Evolutionary conservation across 2,329 filamentous ascomycete species (phyloP), one percentile per base, ranked within the genome.

Genomic region (Alternaria triticimaculans): DNA sequence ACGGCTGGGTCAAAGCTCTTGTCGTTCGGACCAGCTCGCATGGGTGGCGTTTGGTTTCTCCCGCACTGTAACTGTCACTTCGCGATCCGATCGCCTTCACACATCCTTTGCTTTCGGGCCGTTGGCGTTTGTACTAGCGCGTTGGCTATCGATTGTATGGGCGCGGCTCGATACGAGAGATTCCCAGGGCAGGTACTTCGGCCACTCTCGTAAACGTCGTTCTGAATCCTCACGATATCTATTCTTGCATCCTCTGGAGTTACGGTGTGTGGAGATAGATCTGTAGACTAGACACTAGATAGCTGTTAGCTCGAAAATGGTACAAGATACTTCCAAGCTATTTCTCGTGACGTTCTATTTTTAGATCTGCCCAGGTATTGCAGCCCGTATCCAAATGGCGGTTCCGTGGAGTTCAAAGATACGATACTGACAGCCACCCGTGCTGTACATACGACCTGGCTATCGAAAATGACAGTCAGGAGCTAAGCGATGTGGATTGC

Each of bases 331-430:
- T 43, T 46, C 9, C 21, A 23, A 49, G 55, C 60, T 43, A 46
- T 11, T 51, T 28, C 18, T 49, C 45, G 37, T 14, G n/a, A 44
- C 11, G 23, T 26, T 58, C 64, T 67, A 68, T 67, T 68, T 68
- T 67, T 68, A 68, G 66, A 4, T 14, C 41, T 11, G 20, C 18
- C 20, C 26, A 44, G 20, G 37, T 46, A 57, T 49, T 43, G 59
- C 49, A 49, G 55, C 56, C 57, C 61, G 66, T 62, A 55, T 60
- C 15, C 49, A 51, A 20, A 20, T 14, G 41, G 49, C 43, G 25
- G 49, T 11, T 48, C 57, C 48, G 56, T 48, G 23, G 14, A 56
- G 33, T 57, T 15, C 12, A 48, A 46, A 18, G 55, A 46, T 48
- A 50, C 44, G 60, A 46, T 43, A 57, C 46, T 33, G 48, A 48